These are phyloP conservation scores for Solanum infundibuliforme DNA, from an alignment of 257 asterid genomes.

Conservation along the genomic window DNA sequence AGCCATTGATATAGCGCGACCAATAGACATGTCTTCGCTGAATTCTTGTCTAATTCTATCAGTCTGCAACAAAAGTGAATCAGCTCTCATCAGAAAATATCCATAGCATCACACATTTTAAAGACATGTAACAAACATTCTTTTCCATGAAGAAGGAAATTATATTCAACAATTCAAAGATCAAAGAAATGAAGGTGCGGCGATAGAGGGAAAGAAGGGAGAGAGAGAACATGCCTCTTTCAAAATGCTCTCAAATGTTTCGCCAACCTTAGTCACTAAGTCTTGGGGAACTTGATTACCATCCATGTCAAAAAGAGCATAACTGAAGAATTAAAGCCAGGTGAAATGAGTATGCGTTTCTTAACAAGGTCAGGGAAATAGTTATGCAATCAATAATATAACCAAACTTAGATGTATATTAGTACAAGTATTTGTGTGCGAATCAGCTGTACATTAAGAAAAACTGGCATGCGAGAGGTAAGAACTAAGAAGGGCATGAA, in stretches of 20 bases:
- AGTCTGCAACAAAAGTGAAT: conserved; percentile 37
- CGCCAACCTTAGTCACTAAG: conserved; percentile 75
- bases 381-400: not conserved
- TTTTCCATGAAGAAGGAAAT: not conserved
- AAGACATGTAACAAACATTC: not conserved
- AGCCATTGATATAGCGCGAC: conserved; percentile 67
- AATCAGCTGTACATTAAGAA: not conserved
- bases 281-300: conserved; percentile 93
- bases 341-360: not conserved
- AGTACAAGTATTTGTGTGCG: not conserved
- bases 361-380: not conserved
- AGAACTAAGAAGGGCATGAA: not conserved
- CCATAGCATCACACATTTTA: not conserved
- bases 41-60: conserved; percentile 57
- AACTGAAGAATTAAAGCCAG: conserved; percentile 32
- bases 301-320: conserved; percentile 84
- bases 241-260: conserved; percentile 73
- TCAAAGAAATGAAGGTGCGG: not conserved
- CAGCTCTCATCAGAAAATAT: not conserved
- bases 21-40: conserved; percentile 70
- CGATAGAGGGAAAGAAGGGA: not conserved
- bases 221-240: conserved; percentile 45
- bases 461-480: not conserved
- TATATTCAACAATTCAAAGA: not conserved
- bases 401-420: not conserved